phyloP scores from a whole-genome alignment of 2,329 filamentous ascomycete species.

The Chalara sp. region DNA sequence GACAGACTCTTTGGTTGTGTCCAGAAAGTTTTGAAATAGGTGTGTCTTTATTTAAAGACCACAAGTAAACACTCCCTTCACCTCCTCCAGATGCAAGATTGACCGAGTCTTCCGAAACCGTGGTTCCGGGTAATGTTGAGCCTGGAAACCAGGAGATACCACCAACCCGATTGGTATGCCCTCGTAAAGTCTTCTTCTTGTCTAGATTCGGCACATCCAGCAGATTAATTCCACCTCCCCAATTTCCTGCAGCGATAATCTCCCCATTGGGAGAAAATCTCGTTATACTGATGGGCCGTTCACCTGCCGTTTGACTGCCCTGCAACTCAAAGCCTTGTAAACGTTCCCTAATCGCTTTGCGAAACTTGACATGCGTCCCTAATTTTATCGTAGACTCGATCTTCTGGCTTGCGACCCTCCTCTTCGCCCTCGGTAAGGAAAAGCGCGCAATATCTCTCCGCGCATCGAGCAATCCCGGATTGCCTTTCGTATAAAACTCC shows the following conservation, averaged over 20 bases:
- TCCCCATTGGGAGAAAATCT: constrained; percentile 83
- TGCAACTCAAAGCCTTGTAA: constrained; percentile 82
- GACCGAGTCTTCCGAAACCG: constrained; percentile 63
- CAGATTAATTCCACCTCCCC: constrained; percentile 83
- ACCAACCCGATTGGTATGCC: constrained; percentile 83
- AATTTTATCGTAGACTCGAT: constrained; percentile 77
- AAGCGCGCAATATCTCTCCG: constrained; percentile 74
- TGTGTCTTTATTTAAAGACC: constrained; percentile 82
- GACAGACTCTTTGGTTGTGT: constrained; percentile 80
- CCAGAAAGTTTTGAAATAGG: constrained; percentile 77
- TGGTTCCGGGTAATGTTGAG: constrained; percentile 64
- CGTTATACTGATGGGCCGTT: constrained; percentile 85
- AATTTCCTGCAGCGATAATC: constrained; percentile 83
- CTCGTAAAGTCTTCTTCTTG: constrained; percentile 67
- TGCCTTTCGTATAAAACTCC: constrained; percentile 90
- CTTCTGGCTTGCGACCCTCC: constrained; percentile 69
- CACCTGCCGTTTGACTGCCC: constrained; percentile 86
- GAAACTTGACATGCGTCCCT: constrained; percentile 85
- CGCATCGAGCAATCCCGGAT: constrained; percentile 65
- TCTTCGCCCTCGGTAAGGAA: constrained; percentile 76
- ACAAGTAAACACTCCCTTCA: constrained; percentile 81
- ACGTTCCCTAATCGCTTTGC: constrained; percentile 80
- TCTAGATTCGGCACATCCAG: constrained; percentile 77
- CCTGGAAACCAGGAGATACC: constrained; percentile 87
- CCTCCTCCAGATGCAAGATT: constrained; percentile 89